Conservation (phyloP, 2,329 filamentous ascomycete genomes). For the Fusarium marasasianum region DNA sequence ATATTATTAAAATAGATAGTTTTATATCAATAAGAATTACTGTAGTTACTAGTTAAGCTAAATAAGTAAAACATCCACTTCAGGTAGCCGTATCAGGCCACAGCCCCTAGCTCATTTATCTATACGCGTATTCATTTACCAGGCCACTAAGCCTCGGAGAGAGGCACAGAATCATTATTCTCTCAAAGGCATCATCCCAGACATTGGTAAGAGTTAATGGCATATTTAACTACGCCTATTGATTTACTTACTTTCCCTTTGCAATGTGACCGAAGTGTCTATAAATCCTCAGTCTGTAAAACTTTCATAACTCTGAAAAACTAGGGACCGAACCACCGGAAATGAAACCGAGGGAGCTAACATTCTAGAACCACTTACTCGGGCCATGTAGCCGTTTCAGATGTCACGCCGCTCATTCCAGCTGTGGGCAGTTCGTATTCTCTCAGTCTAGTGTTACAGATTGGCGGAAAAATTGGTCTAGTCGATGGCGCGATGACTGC, state of each 20-base stretch:
- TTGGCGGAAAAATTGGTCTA: background rate
- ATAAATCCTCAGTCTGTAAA: background rate
- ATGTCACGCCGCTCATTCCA: background rate
- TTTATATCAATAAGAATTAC: too few species aligned
- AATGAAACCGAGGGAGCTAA: background rate
- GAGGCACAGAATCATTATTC: too few species aligned
- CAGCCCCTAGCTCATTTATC: background rate
- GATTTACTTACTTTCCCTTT: background rate
- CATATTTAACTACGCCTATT: too few species aligned
- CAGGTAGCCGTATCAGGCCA: background rate
- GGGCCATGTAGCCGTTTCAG: background rate
- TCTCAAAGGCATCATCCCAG: too few species aligned
- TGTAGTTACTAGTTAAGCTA: too few species aligned
- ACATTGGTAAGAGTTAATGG: too few species aligned
- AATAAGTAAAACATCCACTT: too few species aligned
- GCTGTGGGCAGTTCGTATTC: background rate
- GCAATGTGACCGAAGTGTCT: rapidly evolving
- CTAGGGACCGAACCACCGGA: background rate
- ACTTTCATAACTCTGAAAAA: background rate
- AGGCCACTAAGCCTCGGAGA: background rate
- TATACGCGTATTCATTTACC: background rate
- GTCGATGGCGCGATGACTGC: background rate
- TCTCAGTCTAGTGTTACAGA: background rate
- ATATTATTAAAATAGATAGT: too few species aligned
- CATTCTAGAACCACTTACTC: background rate